These are phyloP conservation scores for Actinomortierella ambigua DNA, from an alignment of 371 early-diverging fungal species.

Conservation along the genomic window DNA sequence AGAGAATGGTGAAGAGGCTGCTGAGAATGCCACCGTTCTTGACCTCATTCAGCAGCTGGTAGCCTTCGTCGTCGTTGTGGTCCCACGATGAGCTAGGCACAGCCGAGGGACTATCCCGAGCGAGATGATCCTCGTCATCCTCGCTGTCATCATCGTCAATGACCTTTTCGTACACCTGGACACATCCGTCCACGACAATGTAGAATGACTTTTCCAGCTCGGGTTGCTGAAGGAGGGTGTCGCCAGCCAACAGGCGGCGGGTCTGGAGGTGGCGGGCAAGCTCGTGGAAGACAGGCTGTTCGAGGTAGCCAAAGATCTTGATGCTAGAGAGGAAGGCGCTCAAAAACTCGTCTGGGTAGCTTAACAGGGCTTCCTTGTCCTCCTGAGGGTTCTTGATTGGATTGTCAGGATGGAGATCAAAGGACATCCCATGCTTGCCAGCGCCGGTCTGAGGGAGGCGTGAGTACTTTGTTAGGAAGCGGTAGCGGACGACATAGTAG, in stretches of 20 bases:
- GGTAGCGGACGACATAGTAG: slow-evolving; percentile 73
- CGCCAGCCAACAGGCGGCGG: slow-evolving; percentile 83
- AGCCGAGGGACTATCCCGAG: slow-evolving; percentile 5
- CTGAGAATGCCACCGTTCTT: slow-evolving; percentile 90
- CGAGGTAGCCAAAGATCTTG: slow-evolving; percentile 97
- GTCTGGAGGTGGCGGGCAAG: slow-evolving; percentile 88
- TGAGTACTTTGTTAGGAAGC: slow-evolving; percentile 80
- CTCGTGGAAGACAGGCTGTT: slow-evolving; percentile 95
- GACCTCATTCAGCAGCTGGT: slow-evolving; percentile 88
- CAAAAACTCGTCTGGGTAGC: slow-evolving; percentile 85
- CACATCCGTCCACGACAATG: slow-evolving; percentile 93
- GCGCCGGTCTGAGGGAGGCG: slow-evolving; percentile 59
- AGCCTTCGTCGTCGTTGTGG: slow-evolving; percentile 50
- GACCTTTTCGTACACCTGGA: slow-evolving; percentile 78
- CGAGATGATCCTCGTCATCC: slow-evolving; percentile 15
- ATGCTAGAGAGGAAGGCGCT: slow-evolving; percentile 86
- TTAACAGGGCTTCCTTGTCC: slow-evolving; percentile 32
- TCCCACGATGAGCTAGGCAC: slow-evolving; percentile 26
- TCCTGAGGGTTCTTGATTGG: slow-evolving; percentile 62
- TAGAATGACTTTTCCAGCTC: slow-evolving; percentile 84
- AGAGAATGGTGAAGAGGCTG: slow-evolving; percentile 90
- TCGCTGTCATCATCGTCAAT: slow-evolving; percentile 45
- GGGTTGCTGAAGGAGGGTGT: slow-evolving; percentile 80
- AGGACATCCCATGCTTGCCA: slow-evolving; percentile 59
- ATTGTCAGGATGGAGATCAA: slow-evolving; percentile 84